Evolutionary conservation across 1,284 basidiomycete species (phyloP), one percentile per base, ranked within the genome.

Genomic region (Ceratobasidium sp.): DNA sequence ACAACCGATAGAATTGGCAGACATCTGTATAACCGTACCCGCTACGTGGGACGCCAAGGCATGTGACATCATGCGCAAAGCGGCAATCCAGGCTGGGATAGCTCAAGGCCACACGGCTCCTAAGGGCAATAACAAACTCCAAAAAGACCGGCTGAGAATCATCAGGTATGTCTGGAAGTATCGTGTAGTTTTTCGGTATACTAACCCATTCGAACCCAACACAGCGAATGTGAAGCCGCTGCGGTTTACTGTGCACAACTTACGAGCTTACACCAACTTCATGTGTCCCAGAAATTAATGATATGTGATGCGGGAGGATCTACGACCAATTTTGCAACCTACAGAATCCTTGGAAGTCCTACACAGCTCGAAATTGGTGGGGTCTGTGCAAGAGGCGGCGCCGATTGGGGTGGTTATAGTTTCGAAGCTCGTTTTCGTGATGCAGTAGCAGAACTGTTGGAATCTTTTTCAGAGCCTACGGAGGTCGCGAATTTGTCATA

Each of bases 41-140:
- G 94, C 93, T 15, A 92, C 93, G 45, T 95, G 94, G 94, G 93
- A 94, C 82, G 92, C 90, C 0, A 90, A 87, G 79, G 93, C 92
- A 0, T 93, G 91, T 80, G 90, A 91, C 77, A 87, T 94, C 79
- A 94, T 95, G 93, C 88, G 92, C 37, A 90, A 90, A 71, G 92
- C 92, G 58, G 93, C 93, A 6, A 91, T 95, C 77, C 85, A 86
- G 31, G 93, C 93, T 17, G 92, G 92, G 0, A 86, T 95, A 8
- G 93, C 95, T 15, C 90, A 90, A 78, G 90, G 89, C 71, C 85
- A 90, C 3, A 84, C 87, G 60, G 90, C 91, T 15, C 56, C 33
- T 11, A 75, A 75, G 28, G 73, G 60, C n/a, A 89, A 89, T n/a
- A 93, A 95, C 79, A 83, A 84, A 23, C 85, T 87, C 76, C 94